Evolutionary conservation across 208 protist genomes (phyloP), one percentile per base, ranked within the genome.

Genomic region (Trypanosoma platydactyli): DNA sequence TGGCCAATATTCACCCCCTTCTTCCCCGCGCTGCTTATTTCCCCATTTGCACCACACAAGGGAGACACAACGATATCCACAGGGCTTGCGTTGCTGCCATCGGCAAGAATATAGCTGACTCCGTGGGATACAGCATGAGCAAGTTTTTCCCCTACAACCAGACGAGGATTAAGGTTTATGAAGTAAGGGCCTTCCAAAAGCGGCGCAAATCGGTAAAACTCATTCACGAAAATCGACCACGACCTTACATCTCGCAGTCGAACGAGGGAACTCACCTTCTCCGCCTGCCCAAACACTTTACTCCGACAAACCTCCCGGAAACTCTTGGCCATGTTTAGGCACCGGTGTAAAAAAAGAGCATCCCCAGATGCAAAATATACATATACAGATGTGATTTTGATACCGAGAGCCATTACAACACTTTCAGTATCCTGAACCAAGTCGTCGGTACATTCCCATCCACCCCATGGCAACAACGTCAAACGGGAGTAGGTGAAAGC

Each of bases 81-180:
- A 48, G 52, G 62, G 12, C 78, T 77, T 24, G 86, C 80, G 64
- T 77, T 84, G 12, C 50, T 52, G 48, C 33, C 63, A 29, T 87
- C 77, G 5, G 76, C 77, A 5, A 85, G 68, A 41, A 92, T 81
- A 60, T 81, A 88, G 11, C 72, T 81, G 46, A 65, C 40, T 12
- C 72, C 82, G 38, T 56, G 52, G 24, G 52, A 64, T 13, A 89
- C 71, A 38, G 68, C 64, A 56, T 92, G 80, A 1, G 77, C 77
- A n/a, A 92, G 64, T 66, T 87, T 88, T 59, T 92, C 82, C 9
- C 80, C 80, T 0, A 85, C 77, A 1, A 73, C 60, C 4, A 86
- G 75, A 20, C 68, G 68, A 1, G 81, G 85, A 66, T 88, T 86
- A 3, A 88, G 77, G 55, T 76, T 91, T 20, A 88, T 62, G 44